Percentiles rank a stretch among this genome's conserved stretches.
Conservation (phyloP, 768 basidiomycete genomes). For the Mrakia gelida region DNA sequence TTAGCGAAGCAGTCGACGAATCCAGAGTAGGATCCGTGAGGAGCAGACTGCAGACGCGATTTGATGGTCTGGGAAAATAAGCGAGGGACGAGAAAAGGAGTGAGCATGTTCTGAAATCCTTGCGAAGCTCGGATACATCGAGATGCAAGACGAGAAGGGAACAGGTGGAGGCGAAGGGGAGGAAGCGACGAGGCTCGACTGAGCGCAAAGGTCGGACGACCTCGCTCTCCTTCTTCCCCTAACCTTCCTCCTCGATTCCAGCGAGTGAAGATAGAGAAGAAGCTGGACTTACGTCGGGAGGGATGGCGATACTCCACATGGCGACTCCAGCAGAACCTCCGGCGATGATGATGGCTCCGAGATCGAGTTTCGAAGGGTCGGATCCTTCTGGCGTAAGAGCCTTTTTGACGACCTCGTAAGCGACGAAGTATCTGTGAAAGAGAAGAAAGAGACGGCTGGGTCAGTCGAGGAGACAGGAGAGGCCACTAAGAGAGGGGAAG, state of each 20-base stretch:
- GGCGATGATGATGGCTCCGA: slow-evolving; percentile 80
- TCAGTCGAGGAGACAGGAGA: not conserved
- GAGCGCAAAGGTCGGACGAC: not conserved
- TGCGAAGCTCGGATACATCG: no score
- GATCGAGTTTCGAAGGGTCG: slow-evolving; percentile 72
- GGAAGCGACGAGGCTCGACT: no score
- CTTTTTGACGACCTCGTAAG: slow-evolving; percentile 92
- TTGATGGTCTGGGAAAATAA: slow-evolving; percentile 68
- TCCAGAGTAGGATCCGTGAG: slow-evolving; percentile 94
- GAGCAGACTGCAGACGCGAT: slow-evolving; percentile 91
- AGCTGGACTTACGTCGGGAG: slow-evolving; percentile 71
- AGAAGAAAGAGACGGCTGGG: not conserved
- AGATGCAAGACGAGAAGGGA: not conserved
- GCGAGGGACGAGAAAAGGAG: not conserved
- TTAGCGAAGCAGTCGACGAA: slow-evolving; percentile 88
- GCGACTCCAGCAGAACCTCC: slow-evolving; percentile 93
- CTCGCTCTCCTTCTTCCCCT: no score
- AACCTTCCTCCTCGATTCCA: not conserved
- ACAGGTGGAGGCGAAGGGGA: not conserved
- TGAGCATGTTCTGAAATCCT: not conserved
- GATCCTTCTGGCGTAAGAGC: slow-evolving; percentile 72
- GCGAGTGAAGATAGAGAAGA: not conserved
- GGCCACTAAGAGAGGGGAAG: slow-evolving; percentile 28
- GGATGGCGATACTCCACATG: slow-evolving; percentile 97
- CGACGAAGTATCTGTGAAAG: slow-evolving; percentile 79